Conservation (phyloP, 805 yeast genomes). For the Suhomyces sp. region DNA sequence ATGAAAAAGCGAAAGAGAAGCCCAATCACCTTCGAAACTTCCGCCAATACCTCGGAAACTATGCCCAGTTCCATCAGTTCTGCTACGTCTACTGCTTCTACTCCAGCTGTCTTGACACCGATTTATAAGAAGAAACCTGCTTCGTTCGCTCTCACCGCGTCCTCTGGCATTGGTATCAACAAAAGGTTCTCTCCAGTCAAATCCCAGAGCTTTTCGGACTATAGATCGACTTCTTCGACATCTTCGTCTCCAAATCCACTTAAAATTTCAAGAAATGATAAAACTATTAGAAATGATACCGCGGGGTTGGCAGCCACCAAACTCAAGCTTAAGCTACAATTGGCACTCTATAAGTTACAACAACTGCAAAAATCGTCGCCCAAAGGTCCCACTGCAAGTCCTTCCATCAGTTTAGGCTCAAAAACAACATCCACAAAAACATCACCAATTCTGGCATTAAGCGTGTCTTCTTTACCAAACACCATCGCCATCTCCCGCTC, state of each 20-base stretch:
- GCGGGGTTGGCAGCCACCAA: conserved; percentile 45
- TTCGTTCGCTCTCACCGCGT: conserved; percentile 2
- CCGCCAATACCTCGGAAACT: conserved; percentile 1
- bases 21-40: conserved; percentile 3
- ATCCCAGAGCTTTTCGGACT: conserved; percentile 28
- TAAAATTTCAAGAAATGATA: no score
- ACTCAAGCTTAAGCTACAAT: conserved; percentile 41
- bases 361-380: conserved; percentile 7
- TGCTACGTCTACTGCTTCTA: conserved; percentile 2
- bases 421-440: background rate
- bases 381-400: background rate
- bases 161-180: conserved; percentile 6
- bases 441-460: background rate
- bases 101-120: conserved; percentile 6
- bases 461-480: background rate
- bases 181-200: conserved; percentile 10
- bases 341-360: conserved; percentile 42
- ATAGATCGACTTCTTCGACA: conserved; percentile 15
- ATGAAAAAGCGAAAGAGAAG: conserved; percentile 10
- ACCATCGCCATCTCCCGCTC: conserved; percentile 8
- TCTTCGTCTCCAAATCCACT: conserved; percentile 4
- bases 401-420: background rate
- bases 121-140: conserved; percentile 6
- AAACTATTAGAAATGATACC: conserved; percentile 22
- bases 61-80: conserved; percentile 2